Evolutionary conservation across 352 stramenopile species (phyloP).

Genomic region (Pythium catenulatum): DNA sequence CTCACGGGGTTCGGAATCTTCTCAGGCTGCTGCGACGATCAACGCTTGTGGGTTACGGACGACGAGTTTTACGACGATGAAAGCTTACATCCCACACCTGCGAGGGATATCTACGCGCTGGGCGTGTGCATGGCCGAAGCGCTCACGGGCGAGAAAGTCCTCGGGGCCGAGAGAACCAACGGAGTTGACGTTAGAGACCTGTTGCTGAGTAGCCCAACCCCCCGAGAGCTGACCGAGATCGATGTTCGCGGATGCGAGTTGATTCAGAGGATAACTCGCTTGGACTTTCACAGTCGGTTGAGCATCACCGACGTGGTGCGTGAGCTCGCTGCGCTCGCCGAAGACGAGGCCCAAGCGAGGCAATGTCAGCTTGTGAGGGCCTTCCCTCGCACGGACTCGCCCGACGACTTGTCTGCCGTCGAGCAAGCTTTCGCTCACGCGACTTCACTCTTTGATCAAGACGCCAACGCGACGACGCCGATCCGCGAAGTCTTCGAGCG

Average conservation of each 20-base stretch:
- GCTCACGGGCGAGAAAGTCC: neutral
- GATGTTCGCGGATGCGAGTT: constrained; percentile 9
- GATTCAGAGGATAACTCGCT: neutral
- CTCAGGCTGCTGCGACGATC: neutral
- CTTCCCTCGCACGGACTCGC: too few species aligned
- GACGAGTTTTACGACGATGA: neutral
- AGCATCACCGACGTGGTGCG: neutral
- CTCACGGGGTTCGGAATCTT: neutral
- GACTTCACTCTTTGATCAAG: too few species aligned
- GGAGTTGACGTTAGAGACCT: neutral
- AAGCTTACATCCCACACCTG: neutral
- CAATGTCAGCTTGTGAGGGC: too few species aligned
- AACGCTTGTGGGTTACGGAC: neutral
- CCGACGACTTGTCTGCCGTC: too few species aligned
- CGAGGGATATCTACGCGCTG: constrained; percentile 18
- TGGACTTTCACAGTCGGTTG: neutral
- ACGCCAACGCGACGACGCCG: too few species aligned
- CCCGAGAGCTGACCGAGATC: neutral
- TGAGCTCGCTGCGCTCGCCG: neutral
- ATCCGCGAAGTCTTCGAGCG: too few species aligned
- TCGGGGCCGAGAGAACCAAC: neutral
- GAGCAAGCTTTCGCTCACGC: too few species aligned
- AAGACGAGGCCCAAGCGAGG: neutral
- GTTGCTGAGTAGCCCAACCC: neutral
- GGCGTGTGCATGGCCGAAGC: constrained; percentile 34